Percentiles rank a stretch among this genome's conserved stretches.
Conservation (phyloP, 2,329 filamentous ascomycete genomes). For the Lizonia empirigonia region DNA sequence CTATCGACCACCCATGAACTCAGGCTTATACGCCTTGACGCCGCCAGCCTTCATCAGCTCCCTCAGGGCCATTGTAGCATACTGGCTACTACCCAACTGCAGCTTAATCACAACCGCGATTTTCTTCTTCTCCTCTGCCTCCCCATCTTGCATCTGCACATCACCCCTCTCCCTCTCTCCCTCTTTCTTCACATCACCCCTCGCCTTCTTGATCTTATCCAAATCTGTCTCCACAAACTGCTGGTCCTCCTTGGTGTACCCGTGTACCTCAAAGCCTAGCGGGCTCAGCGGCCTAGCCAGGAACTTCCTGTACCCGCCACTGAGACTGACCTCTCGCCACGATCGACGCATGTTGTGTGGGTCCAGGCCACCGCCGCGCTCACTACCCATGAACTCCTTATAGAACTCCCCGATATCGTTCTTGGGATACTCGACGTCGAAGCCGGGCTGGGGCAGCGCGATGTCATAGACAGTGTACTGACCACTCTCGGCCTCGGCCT, state of each 20-base stretch:
- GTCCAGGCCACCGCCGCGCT: constrained; percentile 77
- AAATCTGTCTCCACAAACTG: constrained; percentile 90
- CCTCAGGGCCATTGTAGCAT: constrained; percentile 81
- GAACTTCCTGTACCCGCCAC: constrained; percentile 85
- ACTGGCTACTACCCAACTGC: constrained; percentile 78
- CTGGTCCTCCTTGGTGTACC: constrained; percentile 73
- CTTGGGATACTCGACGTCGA: constrained; percentile 81
- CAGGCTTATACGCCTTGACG: constrained; percentile 65
- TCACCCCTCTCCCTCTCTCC: constrained; percentile 54
- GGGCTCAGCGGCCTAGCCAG: constrained; percentile 71
- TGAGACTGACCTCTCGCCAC: constrained; percentile 86
- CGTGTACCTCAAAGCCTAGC: constrained; percentile 70
- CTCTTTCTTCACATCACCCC: constrained; percentile 49
- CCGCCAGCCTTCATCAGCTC: constrained; percentile 75
- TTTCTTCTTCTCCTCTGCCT: constrained; percentile 51
- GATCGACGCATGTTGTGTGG: constrained; percentile 84
- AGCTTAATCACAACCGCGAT: constrained; percentile 74
- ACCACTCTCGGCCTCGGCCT: constrained; percentile 77
- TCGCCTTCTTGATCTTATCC: constrained; percentile 64
- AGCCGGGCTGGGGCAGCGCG: constrained; percentile 91
- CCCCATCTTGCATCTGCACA: constrained; percentile 28
- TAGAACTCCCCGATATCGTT: constrained; percentile 89
- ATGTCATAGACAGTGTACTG: constrained; percentile 83
- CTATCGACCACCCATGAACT: constrained; percentile 59
- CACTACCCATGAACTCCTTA: constrained; percentile 79